Percentiles rank a stretch among this genome's conserved stretches.
These are phyloP conservation scores for Stevia rebaudiana DNA, from an alignment of 140 eudicot species.

Conservation along the genomic window DNA sequence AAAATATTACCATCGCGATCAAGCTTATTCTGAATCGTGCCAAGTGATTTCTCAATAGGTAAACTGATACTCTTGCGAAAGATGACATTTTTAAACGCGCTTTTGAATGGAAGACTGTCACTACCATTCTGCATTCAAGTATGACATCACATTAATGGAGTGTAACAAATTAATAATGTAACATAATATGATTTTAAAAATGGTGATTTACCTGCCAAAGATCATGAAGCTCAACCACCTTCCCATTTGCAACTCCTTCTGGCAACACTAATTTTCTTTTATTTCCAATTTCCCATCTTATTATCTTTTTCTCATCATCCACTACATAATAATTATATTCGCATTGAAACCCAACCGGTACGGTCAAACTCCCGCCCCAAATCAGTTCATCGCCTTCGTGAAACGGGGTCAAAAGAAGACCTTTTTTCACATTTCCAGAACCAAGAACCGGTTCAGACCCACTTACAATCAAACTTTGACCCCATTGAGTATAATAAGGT, in stretches of 20 bases:
- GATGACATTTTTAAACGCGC: conserved; percentile 88
- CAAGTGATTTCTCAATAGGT: conserved; percentile 48
- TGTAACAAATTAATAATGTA: neutral
- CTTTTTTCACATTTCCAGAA: conserved; percentile 82
- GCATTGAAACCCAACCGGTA: conserved; percentile 51
- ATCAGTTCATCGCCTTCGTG: conserved; percentile 81
- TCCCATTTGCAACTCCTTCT: conserved; percentile 55
- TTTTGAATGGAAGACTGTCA: conserved; percentile 72
- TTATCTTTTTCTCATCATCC: conserved; percentile 54
- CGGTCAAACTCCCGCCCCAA: conserved; percentile 72
- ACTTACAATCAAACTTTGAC: conserved; percentile 75
- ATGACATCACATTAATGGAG: neutral
- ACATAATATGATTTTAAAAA: neutral
- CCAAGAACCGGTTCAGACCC: conserved; percentile 85
- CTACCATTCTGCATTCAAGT: conserved; percentile 62
- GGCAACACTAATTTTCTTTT: conserved; percentile 68
- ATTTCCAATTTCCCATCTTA: conserved; percentile 77
- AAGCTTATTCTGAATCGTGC: conserved; percentile 38
- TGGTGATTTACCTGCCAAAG: conserved; percentile 71
- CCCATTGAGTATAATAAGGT: conserved; percentile 97
- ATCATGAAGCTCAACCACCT: conserved; percentile 71
- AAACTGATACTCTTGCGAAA: conserved; percentile 58
- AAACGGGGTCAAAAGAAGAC: conserved; percentile 63
- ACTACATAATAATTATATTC: conserved; percentile 89
- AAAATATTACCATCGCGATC: conserved; percentile 43